These are phyloP conservation scores for Globisporangium uncinulatum DNA, from an alignment of 352 stramenopile genomes.

Conservation along the genomic window DNA sequence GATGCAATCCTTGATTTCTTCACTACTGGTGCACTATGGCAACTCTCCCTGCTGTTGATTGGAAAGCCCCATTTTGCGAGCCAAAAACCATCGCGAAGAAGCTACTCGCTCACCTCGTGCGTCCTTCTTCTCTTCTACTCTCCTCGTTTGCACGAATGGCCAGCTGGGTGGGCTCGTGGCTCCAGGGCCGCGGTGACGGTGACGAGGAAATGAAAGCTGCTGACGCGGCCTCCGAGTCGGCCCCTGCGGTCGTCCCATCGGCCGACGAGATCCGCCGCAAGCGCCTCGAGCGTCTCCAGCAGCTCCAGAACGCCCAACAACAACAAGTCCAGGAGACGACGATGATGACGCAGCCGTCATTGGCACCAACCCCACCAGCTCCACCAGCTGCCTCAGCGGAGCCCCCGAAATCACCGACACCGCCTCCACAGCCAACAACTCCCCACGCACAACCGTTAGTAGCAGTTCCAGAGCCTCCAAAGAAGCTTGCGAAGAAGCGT, in stretches of 20 bases:
- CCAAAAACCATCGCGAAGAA: background rate
- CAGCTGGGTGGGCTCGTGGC: conserved; percentile 49
- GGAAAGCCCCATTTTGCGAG: background rate
- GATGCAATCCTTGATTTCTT: background rate
- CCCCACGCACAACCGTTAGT: background rate
- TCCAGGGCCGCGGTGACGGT: conserved; percentile 37
- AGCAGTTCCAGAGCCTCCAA: conserved; percentile 1
- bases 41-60: background rate
- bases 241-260: conserved; percentile 16
- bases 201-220: conserved; percentile 38
- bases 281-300: conserved; percentile 54
- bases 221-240: conserved; percentile 2
- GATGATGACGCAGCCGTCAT: conserved; percentile 6
- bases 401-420: conserved; percentile 1
- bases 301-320: conserved; percentile 25
- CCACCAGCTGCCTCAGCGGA: background rate
- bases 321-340: conserved; percentile 11
- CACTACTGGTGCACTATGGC: background rate
- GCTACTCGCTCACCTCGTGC: background rate
- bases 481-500: conserved; percentile 28
- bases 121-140: background rate
- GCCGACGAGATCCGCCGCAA: conserved; percentile 43
- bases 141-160: conserved; percentile 22
- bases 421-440: background rate
- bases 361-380: conserved; percentile 10